These are phyloP conservation scores for Coniella lustricola DNA, from an alignment of 2,329 filamentous ascomycete genomes.

Conservation along the genomic window DNA sequence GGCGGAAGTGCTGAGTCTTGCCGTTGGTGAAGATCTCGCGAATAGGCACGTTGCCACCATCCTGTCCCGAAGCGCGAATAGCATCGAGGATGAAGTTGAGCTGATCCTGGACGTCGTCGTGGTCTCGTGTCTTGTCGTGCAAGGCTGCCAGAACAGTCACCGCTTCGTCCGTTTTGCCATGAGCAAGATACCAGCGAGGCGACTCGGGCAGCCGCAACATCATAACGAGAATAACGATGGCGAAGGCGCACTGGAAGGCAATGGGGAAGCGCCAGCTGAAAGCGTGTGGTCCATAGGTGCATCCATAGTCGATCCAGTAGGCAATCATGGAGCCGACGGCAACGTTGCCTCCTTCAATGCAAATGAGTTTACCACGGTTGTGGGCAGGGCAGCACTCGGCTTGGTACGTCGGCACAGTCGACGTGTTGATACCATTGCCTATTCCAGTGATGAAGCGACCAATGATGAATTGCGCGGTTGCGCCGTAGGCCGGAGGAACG, in stretches of 20 bases:
- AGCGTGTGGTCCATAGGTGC: constrained; percentile 25
- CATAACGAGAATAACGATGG: constrained; percentile 33
- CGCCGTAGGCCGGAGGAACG: constrained; percentile 37
- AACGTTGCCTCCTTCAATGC: constrained; percentile 42
- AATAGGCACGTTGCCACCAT: constrained; percentile 24
- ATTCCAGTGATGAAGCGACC: constrained; percentile 43
- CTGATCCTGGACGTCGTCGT: constrained; percentile 35
- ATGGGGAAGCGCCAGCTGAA: constrained; percentile 34
- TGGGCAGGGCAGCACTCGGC: constrained; percentile 37
- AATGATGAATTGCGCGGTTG: constrained; percentile 41
- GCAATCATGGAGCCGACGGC: constrained; percentile 36
- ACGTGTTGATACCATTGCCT: constrained; percentile 43
- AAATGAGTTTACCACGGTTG: constrained; percentile 55
- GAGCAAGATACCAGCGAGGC: constrained; percentile 40
- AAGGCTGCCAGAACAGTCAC: constrained; percentile 45
- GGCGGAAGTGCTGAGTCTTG: constrained; percentile 20
- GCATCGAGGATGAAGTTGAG: constrained; percentile 35
- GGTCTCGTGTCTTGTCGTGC: constrained; percentile 42
- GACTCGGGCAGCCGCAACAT: constrained; percentile 44
- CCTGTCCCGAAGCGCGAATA: constrained; percentile 25
- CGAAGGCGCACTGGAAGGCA: constrained; percentile 36
- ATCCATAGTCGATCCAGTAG: constrained; percentile 36
- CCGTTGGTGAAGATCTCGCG: constrained; percentile 20
- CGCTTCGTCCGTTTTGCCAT: constrained; percentile 43
- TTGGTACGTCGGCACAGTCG: constrained; percentile 36